Conservation (phyloP, 2,329 filamentous ascomycete genomes). For the Trichoderma gracile region DNA sequence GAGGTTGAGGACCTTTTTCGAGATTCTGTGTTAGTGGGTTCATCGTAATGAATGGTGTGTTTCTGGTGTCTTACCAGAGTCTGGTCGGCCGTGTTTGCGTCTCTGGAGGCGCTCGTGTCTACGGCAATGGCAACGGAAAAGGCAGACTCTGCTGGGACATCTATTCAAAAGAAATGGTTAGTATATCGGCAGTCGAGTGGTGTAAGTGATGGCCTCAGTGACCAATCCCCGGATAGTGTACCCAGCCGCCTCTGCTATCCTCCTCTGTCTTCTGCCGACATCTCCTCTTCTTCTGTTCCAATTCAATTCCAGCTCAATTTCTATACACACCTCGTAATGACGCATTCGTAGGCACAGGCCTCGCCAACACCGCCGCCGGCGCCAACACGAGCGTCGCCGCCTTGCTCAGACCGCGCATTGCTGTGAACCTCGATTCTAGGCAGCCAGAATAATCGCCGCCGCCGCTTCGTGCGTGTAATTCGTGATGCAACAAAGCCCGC, state of each 20-base stretch:
- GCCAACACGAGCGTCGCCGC: slow-evolving; percentile 20
- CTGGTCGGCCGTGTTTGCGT: neutral
- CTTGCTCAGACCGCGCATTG: slow-evolving; percentile 24
- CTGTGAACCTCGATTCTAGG: slow-evolving; percentile 1
- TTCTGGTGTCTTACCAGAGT: slow-evolving; percentile 19
- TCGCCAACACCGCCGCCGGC: slow-evolving; percentile 20
- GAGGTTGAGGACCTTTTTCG: slow-evolving; percentile 21
- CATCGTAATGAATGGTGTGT: too few relatives aligned
- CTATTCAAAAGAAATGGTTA: neutral
- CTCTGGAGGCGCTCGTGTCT: neutral
- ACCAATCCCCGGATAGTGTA: neutral
- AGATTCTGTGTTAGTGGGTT: neutral
- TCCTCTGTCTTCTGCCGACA: too few relatives aligned
- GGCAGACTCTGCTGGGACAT: neutral
- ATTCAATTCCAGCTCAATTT: too few relatives aligned
- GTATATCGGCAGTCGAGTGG: neutral
- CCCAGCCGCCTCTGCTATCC: neutral
- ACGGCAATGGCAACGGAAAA: slow-evolving; percentile 19
- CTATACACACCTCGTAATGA: slow-evolving; percentile 16
- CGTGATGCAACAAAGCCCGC: neutral
- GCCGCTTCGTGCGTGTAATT: neutral
- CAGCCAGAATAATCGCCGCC: neutral
- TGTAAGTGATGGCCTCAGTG: too few relatives aligned
- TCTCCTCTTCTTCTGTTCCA: neutral
- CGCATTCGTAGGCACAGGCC: neutral